phyloP scores from a whole-genome alignment of 2,329 filamentous ascomycete genomes.

The Pseudovirgaria hyperparasitica region DNA sequence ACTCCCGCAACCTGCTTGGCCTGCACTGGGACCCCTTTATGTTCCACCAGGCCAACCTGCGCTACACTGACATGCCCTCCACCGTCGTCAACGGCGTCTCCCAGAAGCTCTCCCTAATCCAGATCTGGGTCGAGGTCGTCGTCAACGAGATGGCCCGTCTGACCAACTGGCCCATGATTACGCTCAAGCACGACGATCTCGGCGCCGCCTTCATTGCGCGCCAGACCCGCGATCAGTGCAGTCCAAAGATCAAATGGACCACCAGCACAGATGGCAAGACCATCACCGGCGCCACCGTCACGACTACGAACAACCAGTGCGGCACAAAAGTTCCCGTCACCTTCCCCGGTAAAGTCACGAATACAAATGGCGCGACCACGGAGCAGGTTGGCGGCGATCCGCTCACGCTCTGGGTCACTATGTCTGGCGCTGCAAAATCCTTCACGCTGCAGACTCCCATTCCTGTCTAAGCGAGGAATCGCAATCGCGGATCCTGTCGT shows the following conservation, averaged over 20 bases:
- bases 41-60: slow-evolving; percentile 52
- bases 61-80: slow-evolving; percentile 34
- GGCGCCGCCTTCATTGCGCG: slow-evolving; percentile 40
- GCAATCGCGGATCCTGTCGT: neutral
- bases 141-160: slow-evolving; percentile 42
- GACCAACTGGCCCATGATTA: slow-evolving; percentile 39
- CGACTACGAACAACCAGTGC: slow-evolving; percentile 37
- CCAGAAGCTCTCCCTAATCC: slow-evolving; percentile 39
- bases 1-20: slow-evolving; percentile 43
- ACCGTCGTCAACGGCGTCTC: slow-evolving; percentile 37
- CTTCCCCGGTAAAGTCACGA: slow-evolving; percentile 33
- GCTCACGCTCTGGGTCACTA: slow-evolving; percentile 25
- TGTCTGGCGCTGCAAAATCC: slow-evolving; percentile 21
- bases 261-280: slow-evolving; percentile 28
- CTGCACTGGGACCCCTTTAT: slow-evolving; percentile 44
- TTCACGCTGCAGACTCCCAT: slow-evolving; percentile 16
- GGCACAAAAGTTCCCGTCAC: slow-evolving; percentile 41
- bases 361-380: slow-evolving; percentile 30
- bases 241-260: slow-evolving; percentile 35
- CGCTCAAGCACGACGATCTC: slow-evolving; percentile 44
- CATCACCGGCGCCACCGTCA: slow-evolving; percentile 39
- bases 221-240: slow-evolving; percentile 40
- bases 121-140: slow-evolving; percentile 44
- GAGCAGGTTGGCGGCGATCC: slow-evolving; percentile 41
- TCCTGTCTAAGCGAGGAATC: slow-evolving; percentile 1